Percentiles rank a stretch among this genome's conserved stretches.
Conservation (phyloP, 306 rosid genomes). For the Astragalus membranaceus region DNA sequence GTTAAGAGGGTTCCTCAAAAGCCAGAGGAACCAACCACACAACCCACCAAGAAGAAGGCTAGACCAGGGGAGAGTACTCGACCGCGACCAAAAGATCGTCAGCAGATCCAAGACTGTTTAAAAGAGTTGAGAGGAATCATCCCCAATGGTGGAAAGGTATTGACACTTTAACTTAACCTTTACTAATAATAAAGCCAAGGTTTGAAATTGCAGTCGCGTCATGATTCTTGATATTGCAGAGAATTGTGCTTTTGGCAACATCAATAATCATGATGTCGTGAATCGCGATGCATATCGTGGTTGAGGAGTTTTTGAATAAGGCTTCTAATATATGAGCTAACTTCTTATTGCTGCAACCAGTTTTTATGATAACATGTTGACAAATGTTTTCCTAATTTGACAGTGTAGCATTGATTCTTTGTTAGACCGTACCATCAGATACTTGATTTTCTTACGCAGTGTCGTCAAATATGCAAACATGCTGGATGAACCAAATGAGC, state of each 20-base stretch:
- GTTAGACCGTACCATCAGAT: slow-evolving; percentile 74
- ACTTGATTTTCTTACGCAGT: slow-evolving; percentile 75
- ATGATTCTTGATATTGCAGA: no score
- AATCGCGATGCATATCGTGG: no score
- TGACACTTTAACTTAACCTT: background rate
- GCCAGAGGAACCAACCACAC: slow-evolving; percentile 49
- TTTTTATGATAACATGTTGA: slow-evolving; percentile 2
- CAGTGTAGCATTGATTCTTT: slow-evolving; percentile 94
- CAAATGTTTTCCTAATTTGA: slow-evolving; percentile 27
- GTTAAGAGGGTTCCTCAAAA: slow-evolving; percentile 31
- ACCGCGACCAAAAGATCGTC: slow-evolving; percentile 96
- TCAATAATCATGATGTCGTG: no score
- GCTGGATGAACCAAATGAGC: slow-evolving; percentile 50
- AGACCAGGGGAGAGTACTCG: slow-evolving; percentile 69
- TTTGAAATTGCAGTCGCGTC: no score
- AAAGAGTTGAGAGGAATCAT: slow-evolving; percentile 82
- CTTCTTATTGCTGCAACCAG: background rate
- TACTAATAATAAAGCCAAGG: background rate
- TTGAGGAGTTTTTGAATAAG: no score
- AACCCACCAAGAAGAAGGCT: slow-evolving; percentile 55
- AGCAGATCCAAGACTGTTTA: slow-evolving; percentile 85
- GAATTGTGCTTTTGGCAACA: no score
- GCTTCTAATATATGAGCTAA: background rate
- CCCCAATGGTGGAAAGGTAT: slow-evolving; percentile 79
- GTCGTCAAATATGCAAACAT: slow-evolving; percentile 58